Base-by-base conservation (phyloP, 2,329 filamentous ascomycete genomes). In the Aspergillus brasiliensis region DNA sequence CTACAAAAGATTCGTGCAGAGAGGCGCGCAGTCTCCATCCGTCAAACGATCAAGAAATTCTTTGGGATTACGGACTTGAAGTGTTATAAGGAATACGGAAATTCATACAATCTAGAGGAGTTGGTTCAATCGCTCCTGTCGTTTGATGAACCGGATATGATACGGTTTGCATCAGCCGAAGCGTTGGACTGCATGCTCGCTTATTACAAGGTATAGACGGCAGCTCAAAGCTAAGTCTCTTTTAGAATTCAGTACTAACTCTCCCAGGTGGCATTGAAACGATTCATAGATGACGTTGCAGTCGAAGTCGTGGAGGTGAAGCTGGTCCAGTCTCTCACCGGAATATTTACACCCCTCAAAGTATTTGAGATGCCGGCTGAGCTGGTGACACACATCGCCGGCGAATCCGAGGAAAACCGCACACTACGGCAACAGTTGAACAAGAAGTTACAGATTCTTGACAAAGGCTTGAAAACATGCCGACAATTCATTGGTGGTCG, bases 1-100 rank as follows among this genome's bases (percentile, higher is more conserved):
- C 51, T 77, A 3, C 71, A 75, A 62, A 71, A 68, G 11, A 54
- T 62, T 19, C 65, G 62, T 15, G 31, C 11, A 2, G 38, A 42
- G 1, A 19, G 38, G 8, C 38, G 38, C 17, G n/a, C 17, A 19
- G 17, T 8, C 15, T 8, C n/a, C 3, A 3, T 42, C 3, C n/a
- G 38, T 2, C 6, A 5, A 42, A 19, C 19, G 3, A 17, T 42
- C 2, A 10, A 13, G 10, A 4, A 42, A 4, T 42, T 19, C 17
- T 42, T 42, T 10, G 6, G 7, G 15, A 15, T 40, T 40, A 5
- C 8, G n/a, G n/a, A n/a, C n/a, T n/a, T n/a, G n/a, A n/a, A n/a
- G n/a, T n/a, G n/a, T n/a, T n/a, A n/a, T n/a, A n/a, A n/a, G n/a
- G n/a, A n/a, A n/a, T n/a, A n/a, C n/a, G n/a, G n/a, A n/a, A n/a